phyloP scores from a whole-genome alignment of 2,329 filamentous ascomycete genomes.

The Colletotrichum sansevieriae region DNA sequence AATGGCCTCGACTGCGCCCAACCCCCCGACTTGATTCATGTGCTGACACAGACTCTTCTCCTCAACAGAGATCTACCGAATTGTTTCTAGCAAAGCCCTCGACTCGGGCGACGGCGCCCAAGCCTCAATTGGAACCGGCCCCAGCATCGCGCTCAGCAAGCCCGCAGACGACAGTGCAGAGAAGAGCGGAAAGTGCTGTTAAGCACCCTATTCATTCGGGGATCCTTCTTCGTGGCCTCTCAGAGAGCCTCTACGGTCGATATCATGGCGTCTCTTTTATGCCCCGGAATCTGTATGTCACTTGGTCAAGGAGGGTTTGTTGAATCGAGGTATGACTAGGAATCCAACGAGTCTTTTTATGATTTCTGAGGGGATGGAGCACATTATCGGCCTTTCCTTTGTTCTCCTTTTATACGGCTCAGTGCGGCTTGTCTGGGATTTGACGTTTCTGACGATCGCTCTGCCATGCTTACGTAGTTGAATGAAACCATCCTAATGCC shows the following conservation, averaged over 20 bases:
- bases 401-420: constrained; percentile 40
- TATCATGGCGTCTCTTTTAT: constrained; percentile 50
- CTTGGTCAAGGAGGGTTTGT: constrained; percentile 40
- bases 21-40: neutral
- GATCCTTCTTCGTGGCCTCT: constrained; percentile 40
- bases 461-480: constrained; percentile 44
- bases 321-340: constrained; percentile 43
- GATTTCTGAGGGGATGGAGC: constrained; percentile 46
- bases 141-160: constrained; percentile 89
- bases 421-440: constrained; percentile 40
- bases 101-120: constrained; percentile 88
- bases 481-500: constrained; percentile 44
- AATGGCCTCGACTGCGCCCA: constrained; percentile 25
- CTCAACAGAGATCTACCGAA: constrained; percentile 93
- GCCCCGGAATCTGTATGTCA: constrained; percentile 47
- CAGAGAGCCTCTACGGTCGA: constrained; percentile 43
- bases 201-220: constrained; percentile 49
- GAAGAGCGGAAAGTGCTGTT: constrained; percentile 88
- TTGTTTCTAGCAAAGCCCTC: constrained; percentile 97
- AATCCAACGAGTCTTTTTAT: constrained; percentile 44
- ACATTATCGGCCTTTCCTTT: constrained; percentile 45
- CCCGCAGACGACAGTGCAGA: constrained; percentile 80
- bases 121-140: constrained; percentile 83
- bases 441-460: constrained; percentile 43
- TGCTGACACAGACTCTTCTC: constrained; percentile 23